These are phyloP conservation scores for Cryptosporidium parvum DNA, from an alignment of 169 alveolate genomes.

Conservation along the genomic window DNA sequence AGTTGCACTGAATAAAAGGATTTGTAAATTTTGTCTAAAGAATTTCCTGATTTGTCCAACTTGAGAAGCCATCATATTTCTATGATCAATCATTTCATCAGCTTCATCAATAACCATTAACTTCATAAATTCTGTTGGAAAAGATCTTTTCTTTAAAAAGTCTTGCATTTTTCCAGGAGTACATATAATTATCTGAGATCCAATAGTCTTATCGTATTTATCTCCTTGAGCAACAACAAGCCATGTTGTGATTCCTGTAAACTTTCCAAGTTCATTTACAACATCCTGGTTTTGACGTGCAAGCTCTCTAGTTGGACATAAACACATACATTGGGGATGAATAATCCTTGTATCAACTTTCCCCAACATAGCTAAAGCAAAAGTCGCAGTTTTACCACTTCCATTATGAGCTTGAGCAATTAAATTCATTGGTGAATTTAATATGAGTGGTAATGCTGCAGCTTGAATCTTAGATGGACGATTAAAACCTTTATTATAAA, in stretches of 20 bases:
- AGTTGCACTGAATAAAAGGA: slow-evolving; percentile 91
- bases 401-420: slow-evolving; percentile 98
- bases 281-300: slow-evolving; percentile 94
- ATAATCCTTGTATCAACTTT: slow-evolving; percentile 85
- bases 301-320: slow-evolving; percentile 97
- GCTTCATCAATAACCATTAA: slow-evolving; percentile 96
- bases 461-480: slow-evolving; percentile 87
- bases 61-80: slow-evolving; percentile 91
- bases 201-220: slow-evolving; percentile 82
- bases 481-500: slow-evolving; percentile 78
- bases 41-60: slow-evolving; percentile 86
- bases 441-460: slow-evolving; percentile 85
- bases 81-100: slow-evolving; percentile 93
- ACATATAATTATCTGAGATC: slow-evolving; percentile 94
- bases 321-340: slow-evolving; percentile 88
- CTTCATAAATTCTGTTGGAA: slow-evolving; percentile 81
- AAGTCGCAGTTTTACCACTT: slow-evolving; percentile 98
- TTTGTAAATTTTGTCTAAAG: slow-evolving; percentile 86
- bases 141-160: slow-evolving; percentile 89
- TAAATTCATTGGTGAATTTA: slow-evolving; percentile 80
- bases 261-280: slow-evolving; percentile 90
- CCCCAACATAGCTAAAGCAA: slow-evolving; percentile 93
- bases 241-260: slow-evolving; percentile 86
- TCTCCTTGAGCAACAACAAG: slow-evolving; percentile 90
- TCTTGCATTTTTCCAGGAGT: slow-evolving; percentile 98